Base-by-base conservation (phyloP, 176 grass and related monocot species). In the Oryza glumipatula region DNA sequence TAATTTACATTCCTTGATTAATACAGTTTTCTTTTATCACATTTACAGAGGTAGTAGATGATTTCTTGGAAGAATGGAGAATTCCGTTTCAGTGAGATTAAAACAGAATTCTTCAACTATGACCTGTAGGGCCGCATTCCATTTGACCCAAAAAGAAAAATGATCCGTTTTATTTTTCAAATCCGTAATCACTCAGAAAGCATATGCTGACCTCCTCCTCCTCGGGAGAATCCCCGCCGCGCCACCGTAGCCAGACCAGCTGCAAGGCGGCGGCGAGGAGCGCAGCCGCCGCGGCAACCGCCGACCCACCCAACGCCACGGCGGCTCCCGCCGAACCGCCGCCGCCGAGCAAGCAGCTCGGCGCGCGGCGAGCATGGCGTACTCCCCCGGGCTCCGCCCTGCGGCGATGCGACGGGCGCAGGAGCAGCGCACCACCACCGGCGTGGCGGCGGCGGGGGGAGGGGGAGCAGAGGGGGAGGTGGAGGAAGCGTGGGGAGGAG, bases 191-290 rank as follows among this genome's bases (percentile, higher is more conserved):
- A 30, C 28, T 30, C 38, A 39, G 38, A 39, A 39, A 39, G 0
- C 38, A 39, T 39, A 39, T 39, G 38, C 38, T 77, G 78, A 89
- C 88, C 88, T 89, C 78, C n/a, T 89, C 78, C n/a, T 39, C 38
- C 38, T 39, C 38, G 38, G 54, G 22, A 32, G 58, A 84, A 46
- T 76, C 35, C 28, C 72, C 16, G 67, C 52, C 10, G 45, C 76
- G 30, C 74, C 76, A 70, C 66, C 69, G 63, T 30, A 84, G 48
- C 85, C 80, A 84, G 19, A 71, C 45, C 45, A 87, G 70, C 71
- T 80, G 85, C 66, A 80, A 69, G 45, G 71, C 66, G 8, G 65
- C 66, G 8, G 85, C 66, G 30, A 91, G 77, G 45, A 83, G 19
- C 11, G 81, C 65, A 0, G 85, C 89, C 7, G 45, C 46, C 9